phyloP scores from a whole-genome alignment of 805 yeast species.

The Limtongia smithiae region DNA sequence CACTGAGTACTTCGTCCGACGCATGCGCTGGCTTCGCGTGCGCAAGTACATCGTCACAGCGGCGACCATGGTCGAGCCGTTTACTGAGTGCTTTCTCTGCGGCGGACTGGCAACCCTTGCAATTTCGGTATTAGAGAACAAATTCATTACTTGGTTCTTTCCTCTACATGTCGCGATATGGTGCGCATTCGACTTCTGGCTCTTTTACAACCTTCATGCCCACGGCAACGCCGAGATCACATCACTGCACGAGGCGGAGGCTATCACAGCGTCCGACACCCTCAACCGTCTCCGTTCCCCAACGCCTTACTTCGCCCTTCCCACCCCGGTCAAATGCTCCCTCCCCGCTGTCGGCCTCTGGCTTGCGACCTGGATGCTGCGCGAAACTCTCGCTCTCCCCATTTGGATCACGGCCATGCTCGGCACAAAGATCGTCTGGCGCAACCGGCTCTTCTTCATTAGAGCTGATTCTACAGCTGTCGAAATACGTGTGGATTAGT shows the following conservation, averaged over 20 bases:
- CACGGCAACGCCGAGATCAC: constrained; percentile 33
- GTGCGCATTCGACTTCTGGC: constrained; percentile 62
- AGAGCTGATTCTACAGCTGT: constrained; percentile 74
- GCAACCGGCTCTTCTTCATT: constrained; percentile 72
- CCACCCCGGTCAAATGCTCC: constrained; percentile 7
- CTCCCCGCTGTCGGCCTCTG: constrained; percentile 33
- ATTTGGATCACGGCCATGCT: constrained; percentile 77
- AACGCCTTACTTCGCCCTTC: constrained; percentile 33
- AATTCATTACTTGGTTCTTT: constrained; percentile 39
- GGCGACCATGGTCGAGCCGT: constrained; percentile 82
- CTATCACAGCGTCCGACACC: constrained; percentile 5
- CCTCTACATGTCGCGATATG: constrained; percentile 56
- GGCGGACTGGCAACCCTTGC: constrained; percentile 66
- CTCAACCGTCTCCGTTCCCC: not conserved
- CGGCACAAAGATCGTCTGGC: constrained; percentile 63
- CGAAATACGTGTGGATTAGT: constrained; percentile 37
- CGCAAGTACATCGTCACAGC: constrained; percentile 81
- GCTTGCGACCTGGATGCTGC: constrained; percentile 55
- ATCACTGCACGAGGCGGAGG: constrained; percentile 36
- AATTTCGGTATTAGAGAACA: constrained; percentile 42
- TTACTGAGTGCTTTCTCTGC: constrained; percentile 71
- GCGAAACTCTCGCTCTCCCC: constrained; percentile 77
- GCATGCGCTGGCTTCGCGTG: constrained; percentile 83
- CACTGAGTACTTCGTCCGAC: constrained; percentile 57
- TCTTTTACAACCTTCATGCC: constrained; percentile 46